These are phyloP conservation scores for Paxillus involutus DNA, from an alignment of 768 basidiomycete genomes.

Conservation along the genomic window DNA sequence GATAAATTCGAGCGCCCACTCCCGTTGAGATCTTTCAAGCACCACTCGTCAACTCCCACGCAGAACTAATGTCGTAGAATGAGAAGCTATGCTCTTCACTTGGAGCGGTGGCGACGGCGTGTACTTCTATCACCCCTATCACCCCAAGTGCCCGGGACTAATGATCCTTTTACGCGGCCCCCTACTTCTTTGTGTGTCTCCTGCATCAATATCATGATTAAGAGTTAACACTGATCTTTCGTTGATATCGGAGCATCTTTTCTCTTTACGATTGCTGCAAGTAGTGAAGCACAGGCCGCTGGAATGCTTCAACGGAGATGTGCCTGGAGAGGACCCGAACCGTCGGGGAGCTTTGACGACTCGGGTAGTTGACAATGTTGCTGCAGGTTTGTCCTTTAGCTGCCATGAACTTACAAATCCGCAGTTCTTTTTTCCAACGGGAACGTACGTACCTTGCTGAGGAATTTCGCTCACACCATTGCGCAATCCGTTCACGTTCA, in stretches of 20 bases:
- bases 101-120: slow-evolving; percentile 54
- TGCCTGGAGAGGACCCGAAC: slow-evolving; percentile 43
- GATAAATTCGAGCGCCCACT: background rate
- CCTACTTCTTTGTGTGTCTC: slow-evolving; percentile 54
- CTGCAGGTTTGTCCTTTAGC: slow-evolving; percentile 37
- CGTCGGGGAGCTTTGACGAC: slow-evolving; percentile 42
- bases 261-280: background rate
- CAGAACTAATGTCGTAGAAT: slow-evolving; percentile 46
- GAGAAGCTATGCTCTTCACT: slow-evolving; percentile 49
- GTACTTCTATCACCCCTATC: slow-evolving; percentile 12
- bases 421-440: slow-evolving; percentile 23
- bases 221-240: background rate
- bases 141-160: slow-evolving; percentile 5
- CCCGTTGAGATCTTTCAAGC: too few species aligned
- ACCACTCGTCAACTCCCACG: background rate
- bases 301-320: slow-evolving; percentile 40
- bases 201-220: background rate
- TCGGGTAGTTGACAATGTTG: slow-evolving; percentile 50
- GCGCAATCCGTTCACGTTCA: slow-evolving; percentile 50
- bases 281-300: background rate
- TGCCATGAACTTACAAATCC: background rate
- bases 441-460: slow-evolving; percentile 42
- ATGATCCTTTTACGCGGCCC: slow-evolving; percentile 34
- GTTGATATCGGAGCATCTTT: slow-evolving; percentile 33
- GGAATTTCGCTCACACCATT: slow-evolving; percentile 51